phyloP scores from a whole-genome alignment of 257 asterid genomes.

The Solanum ossicruentum region DNA sequence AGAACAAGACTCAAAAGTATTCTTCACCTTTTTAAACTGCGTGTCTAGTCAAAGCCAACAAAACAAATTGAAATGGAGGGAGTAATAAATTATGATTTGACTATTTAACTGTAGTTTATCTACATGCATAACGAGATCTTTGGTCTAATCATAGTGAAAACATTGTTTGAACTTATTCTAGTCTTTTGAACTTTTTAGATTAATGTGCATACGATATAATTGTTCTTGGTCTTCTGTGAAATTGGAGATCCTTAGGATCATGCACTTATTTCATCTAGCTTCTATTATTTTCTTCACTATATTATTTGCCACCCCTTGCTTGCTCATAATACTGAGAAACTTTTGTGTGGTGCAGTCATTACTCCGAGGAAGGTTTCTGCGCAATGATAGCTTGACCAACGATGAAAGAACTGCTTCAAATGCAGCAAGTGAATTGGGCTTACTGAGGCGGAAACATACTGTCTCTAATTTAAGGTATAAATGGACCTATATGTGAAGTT shows the following conservation, averaged over 20 bases:
- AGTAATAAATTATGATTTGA: not conserved
- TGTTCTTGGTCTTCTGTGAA: not conserved
- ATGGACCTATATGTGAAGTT: not conserved
- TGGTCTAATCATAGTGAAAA: not conserved
- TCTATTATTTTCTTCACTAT: not conserved
- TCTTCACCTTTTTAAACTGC: not conserved
- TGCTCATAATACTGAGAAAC: not conserved
- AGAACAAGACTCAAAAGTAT: not conserved
- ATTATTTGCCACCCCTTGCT: not conserved
- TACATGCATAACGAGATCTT: not conserved
- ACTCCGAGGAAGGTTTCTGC: conserved; percentile 69
- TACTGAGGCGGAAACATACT: conserved; percentile 59
- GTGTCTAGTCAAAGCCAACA: not conserved
- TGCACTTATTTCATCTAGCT: not conserved
- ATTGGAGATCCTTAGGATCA: not conserved
- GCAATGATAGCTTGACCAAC: conserved; percentile 29
- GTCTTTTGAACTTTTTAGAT: not conserved
- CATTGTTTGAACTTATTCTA: not conserved
- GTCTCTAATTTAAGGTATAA: conserved; percentile 81
- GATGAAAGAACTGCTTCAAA: conserved; percentile 44
- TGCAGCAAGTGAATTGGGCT: conserved; percentile 63
- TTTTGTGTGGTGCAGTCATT: conserved; percentile 41
- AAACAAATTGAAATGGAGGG: not conserved
- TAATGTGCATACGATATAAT: not conserved
- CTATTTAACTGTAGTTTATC: not conserved